phyloP scores from a whole-genome alignment of 768 basidiomycete genomes.

The Symmetrospora coprosmae region DNA sequence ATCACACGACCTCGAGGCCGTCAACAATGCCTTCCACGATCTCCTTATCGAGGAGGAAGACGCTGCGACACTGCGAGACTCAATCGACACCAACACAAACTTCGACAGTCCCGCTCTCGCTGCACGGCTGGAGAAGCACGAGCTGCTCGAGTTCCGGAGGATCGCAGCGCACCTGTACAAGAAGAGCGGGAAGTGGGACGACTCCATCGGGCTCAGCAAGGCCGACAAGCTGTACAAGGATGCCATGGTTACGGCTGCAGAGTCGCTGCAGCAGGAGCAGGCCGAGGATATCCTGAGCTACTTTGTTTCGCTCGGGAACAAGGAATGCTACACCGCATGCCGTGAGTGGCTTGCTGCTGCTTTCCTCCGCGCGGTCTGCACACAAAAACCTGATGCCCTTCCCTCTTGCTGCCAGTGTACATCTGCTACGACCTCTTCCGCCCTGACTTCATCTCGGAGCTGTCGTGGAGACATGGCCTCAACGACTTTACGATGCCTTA shows the following conservation, averaged over 20 bases:
- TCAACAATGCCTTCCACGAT: slow-evolving; percentile 96
- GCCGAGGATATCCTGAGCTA: slow-evolving; percentile 89
- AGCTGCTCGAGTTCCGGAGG: slow-evolving; percentile 83
- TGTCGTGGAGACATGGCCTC: slow-evolving; percentile 89
- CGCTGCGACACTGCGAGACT: slow-evolving; percentile 91
- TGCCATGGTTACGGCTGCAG: slow-evolving; percentile 78
- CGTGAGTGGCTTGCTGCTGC: slow-evolving; percentile 20
- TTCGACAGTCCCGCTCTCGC: slow-evolving; percentile 85
- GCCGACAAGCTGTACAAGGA: slow-evolving; percentile 96
- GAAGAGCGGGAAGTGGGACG: slow-evolving; percentile 95
- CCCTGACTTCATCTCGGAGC: slow-evolving; percentile 79
- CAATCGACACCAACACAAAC: slow-evolving; percentile 95
- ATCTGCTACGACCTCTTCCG: slow-evolving; percentile 91
- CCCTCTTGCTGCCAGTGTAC: slow-evolving; percentile 43
- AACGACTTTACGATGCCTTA: slow-evolving; percentile 98
- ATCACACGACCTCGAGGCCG: slow-evolving; percentile 86
- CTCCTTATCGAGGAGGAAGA: slow-evolving; percentile 99
- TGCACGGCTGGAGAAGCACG: slow-evolving; percentile 69
- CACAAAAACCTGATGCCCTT: slow-evolving; percentile 39
- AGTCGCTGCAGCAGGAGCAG: slow-evolving; percentile 69
- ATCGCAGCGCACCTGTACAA: slow-evolving; percentile 92
- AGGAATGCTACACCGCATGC: slow-evolving; percentile 79
- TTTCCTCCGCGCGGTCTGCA: neutral
- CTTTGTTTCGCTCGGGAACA: slow-evolving; percentile 97
- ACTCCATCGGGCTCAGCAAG: slow-evolving; percentile 86